Percentiles rank a stretch among this genome's conserved stretches.
phyloP scores from a whole-genome alignment of 768 basidiomycete genomes.

The Piloderma croceum region DNA sequence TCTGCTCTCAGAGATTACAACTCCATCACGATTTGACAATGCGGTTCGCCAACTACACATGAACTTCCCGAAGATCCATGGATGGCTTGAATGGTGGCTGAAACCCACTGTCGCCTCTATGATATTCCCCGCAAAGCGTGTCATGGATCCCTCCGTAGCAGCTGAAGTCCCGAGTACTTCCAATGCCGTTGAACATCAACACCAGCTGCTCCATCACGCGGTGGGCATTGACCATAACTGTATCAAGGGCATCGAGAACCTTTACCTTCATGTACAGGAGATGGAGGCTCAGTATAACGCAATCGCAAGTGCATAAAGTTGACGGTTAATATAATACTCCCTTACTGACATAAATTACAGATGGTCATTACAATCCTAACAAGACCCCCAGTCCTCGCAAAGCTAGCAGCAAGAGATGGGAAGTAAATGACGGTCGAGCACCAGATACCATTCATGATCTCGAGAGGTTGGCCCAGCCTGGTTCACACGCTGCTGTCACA shows the following conservation, averaged over 20 bases:
- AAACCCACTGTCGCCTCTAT: constrained; percentile 14
- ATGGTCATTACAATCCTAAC: constrained; percentile 8
- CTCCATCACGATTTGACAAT: constrained; percentile 1
- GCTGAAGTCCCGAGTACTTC: constrained; percentile 14
- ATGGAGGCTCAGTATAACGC: constrained; percentile 12
- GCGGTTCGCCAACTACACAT: constrained; percentile 3
- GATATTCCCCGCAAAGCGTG: constrained; percentile 20
- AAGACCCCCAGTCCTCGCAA: background rate
- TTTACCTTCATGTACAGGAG: constrained; percentile 14
- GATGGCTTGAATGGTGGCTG: constrained; percentile 23
- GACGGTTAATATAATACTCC: background rate
- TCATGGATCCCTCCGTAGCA: constrained; percentile 6
- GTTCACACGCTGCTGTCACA: background rate
- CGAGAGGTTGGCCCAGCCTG: background rate
- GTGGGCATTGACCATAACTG: constrained; percentile 16
- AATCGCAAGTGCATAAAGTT: too few species aligned
- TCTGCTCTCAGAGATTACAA: background rate
- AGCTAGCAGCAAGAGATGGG: background rate
- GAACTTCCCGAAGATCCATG: constrained; percentile 5
- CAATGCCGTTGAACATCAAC: constrained; percentile 21
- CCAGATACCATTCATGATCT: constrained; percentile 13
- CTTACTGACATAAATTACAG: constrained; percentile 1
- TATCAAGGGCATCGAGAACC: constrained; percentile 11
- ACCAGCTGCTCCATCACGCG: constrained; percentile 20
- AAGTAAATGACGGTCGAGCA: constrained; percentile 14